Base-by-base conservation (phyloP, 2,329 filamentous ascomycete genomes). In the Botrytis cinerea region DNA sequence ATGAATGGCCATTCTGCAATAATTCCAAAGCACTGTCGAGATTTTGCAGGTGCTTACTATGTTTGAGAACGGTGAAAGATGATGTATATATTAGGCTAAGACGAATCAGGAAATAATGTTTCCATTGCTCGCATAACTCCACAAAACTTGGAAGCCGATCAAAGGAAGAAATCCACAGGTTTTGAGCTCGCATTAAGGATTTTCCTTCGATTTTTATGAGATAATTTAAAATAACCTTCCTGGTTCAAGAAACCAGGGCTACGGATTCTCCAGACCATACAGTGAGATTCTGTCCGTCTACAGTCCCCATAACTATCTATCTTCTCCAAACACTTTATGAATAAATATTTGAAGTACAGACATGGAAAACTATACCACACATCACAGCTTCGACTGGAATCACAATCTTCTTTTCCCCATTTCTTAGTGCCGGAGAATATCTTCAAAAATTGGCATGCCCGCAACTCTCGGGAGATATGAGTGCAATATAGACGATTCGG, bases 101-200 rank as follows among this genome's bases (percentile, higher is more conserved):
- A 18, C 64, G 28, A 4, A 35, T 51, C 16, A 25, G 64, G 64
- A 48, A 67, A 67, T 51, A 67, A 25, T 51, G 64, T 51, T 67
- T 67, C 64, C 64, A 67, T 51, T 48, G 28, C 14, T 66, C 57
- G 32, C 59, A 61, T 61, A 22, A 22, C 22, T 61, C 32, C 32
- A 59, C 4, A 22, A 20, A 59, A 35, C 9, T 59, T 12, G 4
- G 57, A 20, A 12, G 32, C 35, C 25, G 48, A 4, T 54, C 7
- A 12, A 14, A n/a, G 12, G 4, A n/a, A 7, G 25, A 12, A n/a
- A 25, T 16, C n/a, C 5, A n/a, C 2, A 16, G 2, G 5, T 25
- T 54, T n/a, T 20, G 25, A 54, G 25, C 48, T 54, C 7, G n/a
- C 12, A 54, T 25, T n/a, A 28, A 0, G 16, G 4, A 28, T 18